Conservation (phyloP, 2,329 filamentous ascomycete genomes). For the Ceratocystis smalleyi region DNA sequence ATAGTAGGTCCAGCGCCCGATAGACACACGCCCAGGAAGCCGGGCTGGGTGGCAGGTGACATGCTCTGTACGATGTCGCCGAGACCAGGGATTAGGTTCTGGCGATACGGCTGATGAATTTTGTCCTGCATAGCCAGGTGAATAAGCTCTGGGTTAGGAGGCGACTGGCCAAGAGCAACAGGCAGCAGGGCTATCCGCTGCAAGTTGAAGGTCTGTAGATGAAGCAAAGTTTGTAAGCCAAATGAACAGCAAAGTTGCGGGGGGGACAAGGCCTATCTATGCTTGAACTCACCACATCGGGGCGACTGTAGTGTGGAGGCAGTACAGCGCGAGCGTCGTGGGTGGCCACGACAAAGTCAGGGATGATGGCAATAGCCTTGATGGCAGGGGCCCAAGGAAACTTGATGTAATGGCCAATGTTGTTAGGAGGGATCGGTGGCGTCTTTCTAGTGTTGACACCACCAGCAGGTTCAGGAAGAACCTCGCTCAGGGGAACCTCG, state of each 20-base stretch:
- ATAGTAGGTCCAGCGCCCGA: slow-evolving; percentile 94
- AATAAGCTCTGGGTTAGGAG: slow-evolving; percentile 84
- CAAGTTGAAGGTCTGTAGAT: slow-evolving; percentile 64
- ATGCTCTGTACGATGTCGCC: slow-evolving; percentile 83
- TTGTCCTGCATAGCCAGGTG: slow-evolving; percentile 98
- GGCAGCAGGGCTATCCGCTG: slow-evolving; percentile 85
- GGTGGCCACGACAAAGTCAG: slow-evolving; percentile 89
- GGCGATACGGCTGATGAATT: slow-evolving; percentile 90
- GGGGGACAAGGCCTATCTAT: neutral
- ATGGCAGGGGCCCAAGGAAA: slow-evolving; percentile 90
- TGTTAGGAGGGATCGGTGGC: slow-evolving; percentile 75
- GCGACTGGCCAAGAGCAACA: slow-evolving; percentile 74
- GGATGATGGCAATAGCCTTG: slow-evolving; percentile 93
- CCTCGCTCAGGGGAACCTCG: slow-evolving; percentile 88
- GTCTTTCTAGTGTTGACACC: slow-evolving; percentile 76
- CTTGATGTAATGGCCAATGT: slow-evolving; percentile 92
- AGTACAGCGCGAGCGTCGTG: slow-evolving; percentile 77
- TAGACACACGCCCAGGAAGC: slow-evolving; percentile 82
- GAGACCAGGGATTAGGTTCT: slow-evolving; percentile 78
- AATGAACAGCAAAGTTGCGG: too few relatives aligned
- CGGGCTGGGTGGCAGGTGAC: slow-evolving; percentile 72
- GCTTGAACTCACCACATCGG: slow-evolving; percentile 55
- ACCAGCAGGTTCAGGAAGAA: slow-evolving; percentile 76
- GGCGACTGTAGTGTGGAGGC: slow-evolving; percentile 60
- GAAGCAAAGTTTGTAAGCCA: neutral